A percentile compares a stretch with the other conserved stretches of the same genome.
These are phyloP conservation scores for Voacanga thouarsii DNA, from an alignment of 257 asterid species.

Conservation along the genomic window DNA sequence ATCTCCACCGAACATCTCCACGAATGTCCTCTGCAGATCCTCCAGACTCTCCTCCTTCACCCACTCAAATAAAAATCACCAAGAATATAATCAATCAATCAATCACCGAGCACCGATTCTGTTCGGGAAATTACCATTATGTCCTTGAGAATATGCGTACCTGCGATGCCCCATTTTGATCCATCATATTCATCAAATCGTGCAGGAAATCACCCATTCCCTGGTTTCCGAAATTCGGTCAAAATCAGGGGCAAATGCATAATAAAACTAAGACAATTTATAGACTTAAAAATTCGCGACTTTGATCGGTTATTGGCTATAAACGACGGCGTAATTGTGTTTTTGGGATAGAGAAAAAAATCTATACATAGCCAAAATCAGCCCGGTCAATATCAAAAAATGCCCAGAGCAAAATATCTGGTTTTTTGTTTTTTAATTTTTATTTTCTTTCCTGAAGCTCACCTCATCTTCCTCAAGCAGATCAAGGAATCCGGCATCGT, in stretches of 20 bases:
- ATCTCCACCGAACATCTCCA: slow-evolving; percentile 86
- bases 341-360: no score
- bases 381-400: not conserved
- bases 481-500: slow-evolving; percentile 87
- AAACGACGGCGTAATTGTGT: no score
- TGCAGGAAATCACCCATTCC: slow-evolving; percentile 90
- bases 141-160: slow-evolving; percentile 26
- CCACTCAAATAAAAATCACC: not conserved
- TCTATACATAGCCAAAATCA: not conserved
- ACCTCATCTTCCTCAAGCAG: slow-evolving; percentile 85
- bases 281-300: no score
- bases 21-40: slow-evolving; percentile 78
- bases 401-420: slow-evolving; percentile 21
- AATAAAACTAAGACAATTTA: not conserved
- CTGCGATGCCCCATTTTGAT: slow-evolving; percentile 54
- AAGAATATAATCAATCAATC: not conserved
- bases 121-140: not conserved
- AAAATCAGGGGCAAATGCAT: not conserved
- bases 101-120: not conserved
- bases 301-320: no score
- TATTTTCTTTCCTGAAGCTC: slow-evolving; percentile 22
- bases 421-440: slow-evolving; percentile 12
- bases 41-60: slow-evolving; percentile 79
- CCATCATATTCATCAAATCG: slow-evolving; percentile 80
- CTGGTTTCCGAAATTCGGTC: slow-evolving; percentile 33